Evolutionary conservation across 371 early-diverging fungal genomes (phyloP), one percentile per base, ranked within the genome.

Genomic region (Rhizopus sp.): DNA sequence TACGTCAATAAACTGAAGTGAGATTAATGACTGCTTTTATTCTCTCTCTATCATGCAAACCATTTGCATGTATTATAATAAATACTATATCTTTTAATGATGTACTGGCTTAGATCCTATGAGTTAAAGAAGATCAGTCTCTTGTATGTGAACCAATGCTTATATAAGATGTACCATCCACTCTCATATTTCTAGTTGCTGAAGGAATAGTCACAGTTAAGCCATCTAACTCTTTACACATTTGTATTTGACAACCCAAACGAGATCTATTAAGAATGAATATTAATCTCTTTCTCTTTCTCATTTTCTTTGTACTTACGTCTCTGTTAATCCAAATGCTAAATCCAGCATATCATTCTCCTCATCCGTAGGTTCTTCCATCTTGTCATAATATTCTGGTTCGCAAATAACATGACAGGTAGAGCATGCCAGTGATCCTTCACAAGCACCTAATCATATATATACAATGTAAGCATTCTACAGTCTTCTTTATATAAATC

Each of bases 311-410:
- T 9, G 29, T 10, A 55, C 84, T 68, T 77, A 93, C 82, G 98
- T 99, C 53, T 95, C 94, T 29, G 96, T 95, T 58, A 97, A 81
- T 8, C 95, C 98, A 84, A 96, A 99, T 7, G 99, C 99, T 67
- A 97, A 73, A 78, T 99, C 99, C 51, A 99, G 75, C 93, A 99
- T 95, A 78, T 99, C 99, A 68, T 98, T 96, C 64, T 99, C 99
- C 73, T 98, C 98, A 64, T 99, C 99, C 2, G 92, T 84, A 5
- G 99, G 97, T 63, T 96, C 96, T 51, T 88, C 90, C 58, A 98
- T 79, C 63, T 84, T 88, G 47, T 94, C 87, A 74, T 88, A 99
- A 59, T 91, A 82, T 34, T 88, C 78, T 15, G 86, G 89, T 4
- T 95, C 95, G 55, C 95, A 74, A 52, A 99, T 90, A 50, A 99